Percentiles rank a stretch among this genome's conserved stretches.
phyloP scores from a whole-genome alignment of 2,329 filamentous ascomycete species.

The Didymellaceae sp. region DNA sequence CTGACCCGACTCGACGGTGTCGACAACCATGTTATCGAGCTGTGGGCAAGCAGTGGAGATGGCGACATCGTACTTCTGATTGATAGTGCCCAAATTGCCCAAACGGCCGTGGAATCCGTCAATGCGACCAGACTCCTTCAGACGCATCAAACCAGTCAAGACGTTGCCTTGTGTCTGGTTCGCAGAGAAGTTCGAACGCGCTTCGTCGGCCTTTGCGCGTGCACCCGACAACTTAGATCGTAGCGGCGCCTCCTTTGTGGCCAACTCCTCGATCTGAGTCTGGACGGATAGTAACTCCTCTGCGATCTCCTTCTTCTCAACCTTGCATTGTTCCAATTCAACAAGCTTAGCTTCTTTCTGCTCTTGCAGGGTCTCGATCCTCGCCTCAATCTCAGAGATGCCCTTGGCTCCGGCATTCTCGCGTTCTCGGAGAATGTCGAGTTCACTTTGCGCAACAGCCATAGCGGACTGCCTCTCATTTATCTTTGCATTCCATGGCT shows the following conservation, averaged over 20 bases:
- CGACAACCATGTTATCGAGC: slow-evolving; percentile 95
- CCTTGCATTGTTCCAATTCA: slow-evolving; percentile 78
- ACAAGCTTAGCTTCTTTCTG: slow-evolving; percentile 72
- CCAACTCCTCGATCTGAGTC: slow-evolving; percentile 74
- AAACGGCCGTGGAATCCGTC: slow-evolving; percentile 96
- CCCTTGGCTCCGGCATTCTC: slow-evolving; percentile 86
- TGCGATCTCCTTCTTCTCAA: slow-evolving; percentile 73
- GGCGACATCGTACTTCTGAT: slow-evolving; percentile 93
- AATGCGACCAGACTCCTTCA: slow-evolving; percentile 95
- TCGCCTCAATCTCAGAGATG: slow-evolving; percentile 80
- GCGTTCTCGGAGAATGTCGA: slow-evolving; percentile 88
- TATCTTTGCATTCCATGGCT: slow-evolving; percentile 97
- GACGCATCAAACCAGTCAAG: slow-evolving; percentile 86
- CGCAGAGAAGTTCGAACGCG: slow-evolving; percentile 84
- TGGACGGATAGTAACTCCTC: slow-evolving; percentile 76
- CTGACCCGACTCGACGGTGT: slow-evolving; percentile 93
- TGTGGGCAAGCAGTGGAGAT: slow-evolving; percentile 94
- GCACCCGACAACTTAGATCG: slow-evolving; percentile 86
- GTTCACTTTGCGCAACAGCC: slow-evolving; percentile 91
- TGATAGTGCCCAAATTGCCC: slow-evolving; percentile 91
- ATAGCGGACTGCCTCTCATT: slow-evolving; percentile 95
- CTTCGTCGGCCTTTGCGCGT: slow-evolving; percentile 94
- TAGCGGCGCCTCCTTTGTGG: slow-evolving; percentile 79
- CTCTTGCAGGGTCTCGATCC: slow-evolving; percentile 76
- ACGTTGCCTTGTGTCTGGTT: slow-evolving; percentile 95